Conservation (phyloP, 2,329 filamentous ascomycete genomes). For the Diaporthe ilicicola region DNA sequence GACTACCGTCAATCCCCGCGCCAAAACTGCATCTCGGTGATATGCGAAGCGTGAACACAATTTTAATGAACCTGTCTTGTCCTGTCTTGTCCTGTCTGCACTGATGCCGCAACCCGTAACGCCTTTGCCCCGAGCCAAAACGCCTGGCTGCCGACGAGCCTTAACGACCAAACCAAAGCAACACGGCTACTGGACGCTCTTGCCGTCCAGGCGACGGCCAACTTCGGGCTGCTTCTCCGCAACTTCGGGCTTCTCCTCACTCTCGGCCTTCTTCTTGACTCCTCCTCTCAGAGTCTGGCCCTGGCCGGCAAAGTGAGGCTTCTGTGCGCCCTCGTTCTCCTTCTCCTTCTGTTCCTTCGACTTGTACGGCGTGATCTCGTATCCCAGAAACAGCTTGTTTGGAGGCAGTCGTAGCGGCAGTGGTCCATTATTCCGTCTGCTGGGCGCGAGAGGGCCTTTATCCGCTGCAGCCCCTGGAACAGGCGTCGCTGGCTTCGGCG, state of each 20-base stretch:
- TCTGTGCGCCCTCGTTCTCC: conserved; percentile 69
- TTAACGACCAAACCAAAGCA: neutral
- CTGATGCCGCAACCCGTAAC: neutral
- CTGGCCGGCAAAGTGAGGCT: conserved; percentile 82
- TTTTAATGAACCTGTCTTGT: conserved; percentile 4
- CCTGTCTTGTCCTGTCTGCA: conserved; percentile 13
- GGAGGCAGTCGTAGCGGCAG: conserved; percentile 85
- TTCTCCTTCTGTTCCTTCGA: conserved; percentile 76
- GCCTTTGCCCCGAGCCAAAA: conserved; percentile 26
- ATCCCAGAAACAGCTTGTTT: conserved; percentile 96
- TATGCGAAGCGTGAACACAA: neutral
- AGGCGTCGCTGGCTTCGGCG: conserved; percentile 78
- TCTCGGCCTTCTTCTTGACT: conserved; percentile 74
- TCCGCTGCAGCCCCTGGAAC: conserved; percentile 64
- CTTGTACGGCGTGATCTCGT: conserved; percentile 89
- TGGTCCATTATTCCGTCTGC: conserved; percentile 74
- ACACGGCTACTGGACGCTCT: conserved; percentile 23
- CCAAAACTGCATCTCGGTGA: neutral
- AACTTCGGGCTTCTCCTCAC: conserved; percentile 55
- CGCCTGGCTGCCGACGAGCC: conserved; percentile 14
- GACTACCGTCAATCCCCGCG: neutral
- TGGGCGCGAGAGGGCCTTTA: conserved; percentile 44
- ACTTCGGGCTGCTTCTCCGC: conserved; percentile 53
- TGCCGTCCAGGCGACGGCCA: conserved; percentile 32
- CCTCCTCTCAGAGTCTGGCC: conserved; percentile 80